Conservation (phyloP, 2,329 filamentous ascomycete genomes). For the Colletotrichum orbiculare region DNA sequence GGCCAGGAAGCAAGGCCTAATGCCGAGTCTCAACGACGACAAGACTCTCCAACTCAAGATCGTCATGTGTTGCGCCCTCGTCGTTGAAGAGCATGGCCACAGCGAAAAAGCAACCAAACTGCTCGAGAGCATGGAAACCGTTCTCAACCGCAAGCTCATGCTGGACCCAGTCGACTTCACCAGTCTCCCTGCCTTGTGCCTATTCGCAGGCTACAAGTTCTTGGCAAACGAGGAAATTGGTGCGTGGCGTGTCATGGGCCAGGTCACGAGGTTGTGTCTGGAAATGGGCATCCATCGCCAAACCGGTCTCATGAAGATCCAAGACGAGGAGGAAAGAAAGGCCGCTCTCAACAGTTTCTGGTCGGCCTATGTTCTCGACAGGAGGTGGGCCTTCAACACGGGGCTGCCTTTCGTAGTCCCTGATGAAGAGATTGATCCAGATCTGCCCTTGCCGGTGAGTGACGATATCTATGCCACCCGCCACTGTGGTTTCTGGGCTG, state of each 20-base stretch:
- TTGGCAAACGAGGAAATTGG: conserved; percentile 86
- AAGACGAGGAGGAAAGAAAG: conserved; percentile 74
- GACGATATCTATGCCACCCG: background rate
- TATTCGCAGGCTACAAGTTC: conserved; percentile 78
- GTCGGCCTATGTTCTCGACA: conserved; percentile 86
- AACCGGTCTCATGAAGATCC: conserved; percentile 77
- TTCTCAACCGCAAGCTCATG: conserved; percentile 74
- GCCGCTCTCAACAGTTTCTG: conserved; percentile 82
- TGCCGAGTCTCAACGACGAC: conserved; percentile 57
- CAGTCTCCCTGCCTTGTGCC: conserved; percentile 62
- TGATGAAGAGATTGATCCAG: conserved; percentile 85
- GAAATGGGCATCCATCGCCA: conserved; percentile 86
- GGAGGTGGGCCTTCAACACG: conserved; percentile 90
- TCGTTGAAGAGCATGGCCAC: conserved; percentile 82
- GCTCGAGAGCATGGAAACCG: conserved; percentile 79
- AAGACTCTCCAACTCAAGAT: conserved; percentile 81
- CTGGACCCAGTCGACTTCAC: conserved; percentile 60
- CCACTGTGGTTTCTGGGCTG: conserved; percentile 19
- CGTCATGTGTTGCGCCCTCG: conserved; percentile 81
- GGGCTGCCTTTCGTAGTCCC: conserved; percentile 88
- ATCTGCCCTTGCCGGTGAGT: conserved; percentile 81
- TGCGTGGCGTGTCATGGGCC: conserved; percentile 87
- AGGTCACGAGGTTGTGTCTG: conserved; percentile 82
- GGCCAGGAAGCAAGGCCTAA: conserved; percentile 47
- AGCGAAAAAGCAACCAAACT: conserved; percentile 79